A percentile compares a stretch with the other conserved stretches of the same genome.
Evolutionary conservation across 768 basidiomycete species (phyloP).

Genomic region (Hypholoma sublateritium): DNA sequence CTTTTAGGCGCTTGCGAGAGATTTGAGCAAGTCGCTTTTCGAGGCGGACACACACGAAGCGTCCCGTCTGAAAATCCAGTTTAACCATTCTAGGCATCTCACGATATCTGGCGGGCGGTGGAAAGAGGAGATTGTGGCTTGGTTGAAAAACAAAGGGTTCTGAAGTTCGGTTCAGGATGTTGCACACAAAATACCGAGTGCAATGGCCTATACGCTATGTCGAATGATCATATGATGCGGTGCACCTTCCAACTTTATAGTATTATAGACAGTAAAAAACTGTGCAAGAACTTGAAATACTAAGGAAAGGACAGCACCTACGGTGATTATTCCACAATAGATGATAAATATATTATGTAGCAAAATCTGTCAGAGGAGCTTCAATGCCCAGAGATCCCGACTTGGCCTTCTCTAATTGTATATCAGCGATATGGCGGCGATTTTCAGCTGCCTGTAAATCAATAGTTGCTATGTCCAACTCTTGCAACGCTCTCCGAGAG

Average conservation of each 20-base stretch:
- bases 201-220: background rate
- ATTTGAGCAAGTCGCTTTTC: constrained; percentile 55
- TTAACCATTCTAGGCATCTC: constrained; percentile 50
- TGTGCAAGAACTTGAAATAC: too few species aligned
- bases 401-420: constrained; percentile 61
- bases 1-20: constrained; percentile 56
- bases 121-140: constrained; percentile 60
- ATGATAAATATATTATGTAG: constrained; percentile 4
- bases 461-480: constrained; percentile 57
- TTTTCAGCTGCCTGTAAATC: constrained; percentile 61
- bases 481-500: constrained; percentile 53
- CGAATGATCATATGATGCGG: too few species aligned
- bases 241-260: too few species aligned
- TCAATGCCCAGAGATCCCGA: constrained; percentile 64
- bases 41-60: constrained; percentile 43
- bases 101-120: constrained; percentile 62
- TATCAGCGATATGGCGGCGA: constrained; percentile 56
- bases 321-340: background rate
- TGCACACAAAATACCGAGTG: background rate
- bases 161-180: constrained; percentile 24
- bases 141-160: constrained; percentile 68
- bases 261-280: too few species aligned
- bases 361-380: constrained; percentile 13
- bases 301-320: too few species aligned
- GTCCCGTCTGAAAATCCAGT: constrained; percentile 46